Conservation (phyloP, 1,284 basidiomycete genomes). For the Cutaneotrichosporon sp. region DNA sequence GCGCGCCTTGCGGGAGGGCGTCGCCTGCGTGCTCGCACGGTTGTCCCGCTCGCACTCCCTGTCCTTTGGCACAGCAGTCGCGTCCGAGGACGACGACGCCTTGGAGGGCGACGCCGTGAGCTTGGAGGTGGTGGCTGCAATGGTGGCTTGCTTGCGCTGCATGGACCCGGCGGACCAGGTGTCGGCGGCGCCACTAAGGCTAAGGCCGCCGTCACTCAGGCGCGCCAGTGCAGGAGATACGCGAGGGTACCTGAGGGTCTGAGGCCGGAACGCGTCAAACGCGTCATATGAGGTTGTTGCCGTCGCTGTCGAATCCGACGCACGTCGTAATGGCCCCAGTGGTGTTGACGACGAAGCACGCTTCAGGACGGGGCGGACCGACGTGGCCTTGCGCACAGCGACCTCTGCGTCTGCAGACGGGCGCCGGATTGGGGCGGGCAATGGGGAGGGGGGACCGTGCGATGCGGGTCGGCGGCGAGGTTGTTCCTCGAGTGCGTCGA, state of each 20-base stretch:
- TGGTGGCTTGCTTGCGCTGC: slow-evolving; percentile 1
- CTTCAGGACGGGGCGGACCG: slow-evolving; percentile 10
- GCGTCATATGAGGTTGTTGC: slow-evolving; percentile 3
- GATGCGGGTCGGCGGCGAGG: slow-evolving; percentile 8
- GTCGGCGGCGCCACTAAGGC: neutral
- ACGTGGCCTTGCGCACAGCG: neutral
- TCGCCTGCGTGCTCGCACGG: neutral
- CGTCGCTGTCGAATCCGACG: neutral
- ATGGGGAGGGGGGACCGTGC: neutral
- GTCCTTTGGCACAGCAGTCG: neutral
- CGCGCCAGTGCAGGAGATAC: slow-evolving; percentile 28
- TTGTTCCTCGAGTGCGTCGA: slow-evolving; percentile 10
- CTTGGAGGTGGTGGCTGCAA: neutral
- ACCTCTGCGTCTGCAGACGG: slow-evolving; percentile 14
- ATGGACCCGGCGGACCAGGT: slow-evolving; percentile 1
- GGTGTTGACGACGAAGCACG: slow-evolving; percentile 10
- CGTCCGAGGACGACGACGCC: neutral
- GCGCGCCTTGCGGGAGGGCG: slow-evolving; percentile 16
- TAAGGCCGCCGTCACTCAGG: slow-evolving; percentile 21
- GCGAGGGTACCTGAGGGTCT: slow-evolving; percentile 28
- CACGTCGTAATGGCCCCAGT: neutral
- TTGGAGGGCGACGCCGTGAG: neutral
- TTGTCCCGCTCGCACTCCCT: neutral
- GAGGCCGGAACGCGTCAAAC: slow-evolving; percentile 26
- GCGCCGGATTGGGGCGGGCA: neutral